phyloP scores from a whole-genome alignment of 179 eudicot genomes.

The Monotropa hypopitys region DNA sequence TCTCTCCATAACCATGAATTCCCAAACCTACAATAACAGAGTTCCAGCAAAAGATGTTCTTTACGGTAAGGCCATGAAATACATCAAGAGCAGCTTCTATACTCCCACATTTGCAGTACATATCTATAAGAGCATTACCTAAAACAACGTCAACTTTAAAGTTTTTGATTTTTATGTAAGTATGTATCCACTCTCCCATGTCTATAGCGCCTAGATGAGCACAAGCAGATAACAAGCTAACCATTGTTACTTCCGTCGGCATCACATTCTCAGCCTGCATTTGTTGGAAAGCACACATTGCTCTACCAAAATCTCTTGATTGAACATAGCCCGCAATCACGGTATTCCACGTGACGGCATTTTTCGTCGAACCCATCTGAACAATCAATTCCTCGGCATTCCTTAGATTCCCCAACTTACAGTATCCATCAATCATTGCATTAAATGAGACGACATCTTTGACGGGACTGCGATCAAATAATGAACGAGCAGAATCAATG shows the following conservation, averaged over 20 bases:
- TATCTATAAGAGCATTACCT: slow-evolving; percentile 23
- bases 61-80: slow-evolving; percentile 12
- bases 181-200: slow-evolving; percentile 22
- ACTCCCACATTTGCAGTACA: slow-evolving; percentile 25
- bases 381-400: slow-evolving; percentile 19
- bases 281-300: slow-evolving; percentile 13
- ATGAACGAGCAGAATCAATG: slow-evolving; percentile 10
- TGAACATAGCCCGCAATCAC: slow-evolving; percentile 24
- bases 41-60: slow-evolving; percentile 26
- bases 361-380: slow-evolving; percentile 12
- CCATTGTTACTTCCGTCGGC: slow-evolving; percentile 22
- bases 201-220: slow-evolving; percentile 27
- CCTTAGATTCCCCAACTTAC: slow-evolving; percentile 14
- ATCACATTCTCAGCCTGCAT: slow-evolving; percentile 20
- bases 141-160: slow-evolving; percentile 17
- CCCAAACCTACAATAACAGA: slow-evolving; percentile 19
- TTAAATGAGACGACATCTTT: slow-evolving; percentile 24
- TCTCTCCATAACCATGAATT: slow-evolving; percentile 18
- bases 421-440: slow-evolving; percentile 27
- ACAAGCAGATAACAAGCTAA: slow-evolving; percentile 21
- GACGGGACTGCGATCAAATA: slow-evolving; percentile 17
- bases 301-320: slow-evolving; percentile 9
- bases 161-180: slow-evolving; percentile 12
- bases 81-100: slow-evolving; percentile 18
- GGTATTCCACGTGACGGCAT: slow-evolving; percentile 23